These are phyloP conservation scores for Suillus occidentalis DNA, from an alignment of 768 basidiomycete genomes.

Conservation along the genomic window DNA sequence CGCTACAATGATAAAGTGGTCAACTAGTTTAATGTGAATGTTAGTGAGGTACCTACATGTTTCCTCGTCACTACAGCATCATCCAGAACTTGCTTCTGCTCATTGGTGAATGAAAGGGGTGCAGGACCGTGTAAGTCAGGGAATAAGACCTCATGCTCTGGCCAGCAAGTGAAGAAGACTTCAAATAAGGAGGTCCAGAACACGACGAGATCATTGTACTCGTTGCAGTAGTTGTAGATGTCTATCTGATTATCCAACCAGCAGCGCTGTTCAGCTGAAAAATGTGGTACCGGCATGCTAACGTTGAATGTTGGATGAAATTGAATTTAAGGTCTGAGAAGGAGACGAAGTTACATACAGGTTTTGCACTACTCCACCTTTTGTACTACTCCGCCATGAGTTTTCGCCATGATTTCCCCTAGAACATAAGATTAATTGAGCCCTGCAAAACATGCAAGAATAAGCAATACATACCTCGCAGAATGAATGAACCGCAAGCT, in stretches of 20 bases:
- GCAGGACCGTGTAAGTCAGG: background rate
- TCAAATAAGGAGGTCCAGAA: background rate
- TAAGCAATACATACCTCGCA: background rate
- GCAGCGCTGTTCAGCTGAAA: background rate
- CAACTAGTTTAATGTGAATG: background rate
- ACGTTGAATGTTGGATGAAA: background rate
- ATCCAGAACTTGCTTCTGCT: background rate
- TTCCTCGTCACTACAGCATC: background rate
- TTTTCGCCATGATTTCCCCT: background rate
- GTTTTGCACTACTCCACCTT: too few species aligned
- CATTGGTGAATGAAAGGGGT: too few species aligned
- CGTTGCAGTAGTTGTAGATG: background rate
- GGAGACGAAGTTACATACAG: too few species aligned
- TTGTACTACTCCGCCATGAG: background rate
- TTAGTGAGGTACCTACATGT: background rate
- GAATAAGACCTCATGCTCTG: background rate
- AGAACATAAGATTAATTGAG: background rate
- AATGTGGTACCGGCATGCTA: background rate
- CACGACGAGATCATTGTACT: background rate
- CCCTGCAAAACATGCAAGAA: background rate
- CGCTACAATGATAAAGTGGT: background rate
- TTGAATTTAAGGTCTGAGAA: background rate
- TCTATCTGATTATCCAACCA: background rate
- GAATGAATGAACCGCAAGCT: background rate
- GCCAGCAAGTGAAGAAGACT: background rate